phyloP scores from a whole-genome alignment of 2,329 filamentous ascomycete genomes.

The Fonsecaea nubica region DNA sequence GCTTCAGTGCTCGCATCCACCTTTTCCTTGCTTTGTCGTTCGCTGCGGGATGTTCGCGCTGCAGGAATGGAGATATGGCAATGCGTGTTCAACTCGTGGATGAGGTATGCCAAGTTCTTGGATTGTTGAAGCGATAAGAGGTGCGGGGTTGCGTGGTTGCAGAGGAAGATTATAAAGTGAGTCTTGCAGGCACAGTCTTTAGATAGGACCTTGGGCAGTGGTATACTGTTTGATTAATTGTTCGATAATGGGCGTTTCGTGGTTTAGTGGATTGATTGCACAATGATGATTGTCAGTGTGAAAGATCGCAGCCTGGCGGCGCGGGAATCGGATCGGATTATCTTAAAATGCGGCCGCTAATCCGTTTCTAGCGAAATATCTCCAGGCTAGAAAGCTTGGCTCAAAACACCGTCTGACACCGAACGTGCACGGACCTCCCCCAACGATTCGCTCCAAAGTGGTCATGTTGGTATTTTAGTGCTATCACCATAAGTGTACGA shows the following conservation, averaged over 20 bases:
- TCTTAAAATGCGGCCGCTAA: neutral
- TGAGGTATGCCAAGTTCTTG: slow-evolving; percentile 25
- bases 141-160: neutral
- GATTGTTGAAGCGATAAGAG: neutral
- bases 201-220: neutral
- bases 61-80: neutral
- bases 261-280: neutral
- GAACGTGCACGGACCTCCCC: neutral
- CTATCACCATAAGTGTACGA: too few relatives aligned
- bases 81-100: slow-evolving; percentile 20
- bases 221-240: neutral
- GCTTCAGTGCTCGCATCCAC: neutral
- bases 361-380: neutral
- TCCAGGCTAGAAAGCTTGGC: neutral
- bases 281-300: neutral
- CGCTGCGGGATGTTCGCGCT: neutral
- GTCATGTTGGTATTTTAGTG: too few relatives aligned
- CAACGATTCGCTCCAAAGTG: too few relatives aligned
- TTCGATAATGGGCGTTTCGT: neutral
- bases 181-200: neutral
- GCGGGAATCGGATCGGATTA: neutral
- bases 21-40: neutral
- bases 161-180: neutral
- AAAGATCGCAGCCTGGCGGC: neutral
- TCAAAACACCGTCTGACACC: neutral